These are phyloP conservation scores for Mercurialis annua DNA, from an alignment of 345 rosid species.

Conservation along the genomic window DNA sequence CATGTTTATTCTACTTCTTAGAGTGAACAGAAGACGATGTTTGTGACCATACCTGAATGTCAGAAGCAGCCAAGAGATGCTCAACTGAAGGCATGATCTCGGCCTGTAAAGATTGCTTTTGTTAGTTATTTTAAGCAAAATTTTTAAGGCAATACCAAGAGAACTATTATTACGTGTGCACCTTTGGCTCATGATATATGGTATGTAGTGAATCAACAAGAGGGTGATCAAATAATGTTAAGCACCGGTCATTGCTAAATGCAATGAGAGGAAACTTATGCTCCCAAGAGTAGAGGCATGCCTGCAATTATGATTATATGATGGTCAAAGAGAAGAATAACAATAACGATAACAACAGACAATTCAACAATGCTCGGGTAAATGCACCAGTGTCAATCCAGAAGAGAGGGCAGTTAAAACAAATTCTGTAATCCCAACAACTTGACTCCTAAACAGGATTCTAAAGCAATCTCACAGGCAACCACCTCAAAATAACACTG, in stretches of 20 bases:
- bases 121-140: conserved; percentile 5
- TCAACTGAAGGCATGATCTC: conserved; percentile 82
- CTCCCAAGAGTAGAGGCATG: conserved; percentile 67
- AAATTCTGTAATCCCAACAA: background rate
- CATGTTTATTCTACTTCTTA: background rate
- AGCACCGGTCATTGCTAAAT: conserved; percentile 74
- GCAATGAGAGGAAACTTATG: conserved; percentile 88
- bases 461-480: background rate
- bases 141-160: conserved; percentile 12
- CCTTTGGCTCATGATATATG: conserved; percentile 81
- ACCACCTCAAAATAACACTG: background rate
- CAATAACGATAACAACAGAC: background rate
- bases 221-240: conserved; percentile 81
- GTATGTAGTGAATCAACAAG: conserved; percentile 72
- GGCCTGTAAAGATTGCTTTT: conserved; percentile 47
- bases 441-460: background rate
- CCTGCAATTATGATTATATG: conserved; percentile 40
- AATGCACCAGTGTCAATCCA: background rate
- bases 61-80: conserved; percentile 60
- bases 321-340: background rate
- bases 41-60: conserved; percentile 64
- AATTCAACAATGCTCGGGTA: background rate
- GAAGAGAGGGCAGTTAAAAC: background rate
- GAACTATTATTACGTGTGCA: conserved; percentile 19
- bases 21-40: conserved; percentile 13